Evolutionary conservation across 805 yeast genomes (phyloP).

Genomic region (Ogataea kodamae): DNA sequence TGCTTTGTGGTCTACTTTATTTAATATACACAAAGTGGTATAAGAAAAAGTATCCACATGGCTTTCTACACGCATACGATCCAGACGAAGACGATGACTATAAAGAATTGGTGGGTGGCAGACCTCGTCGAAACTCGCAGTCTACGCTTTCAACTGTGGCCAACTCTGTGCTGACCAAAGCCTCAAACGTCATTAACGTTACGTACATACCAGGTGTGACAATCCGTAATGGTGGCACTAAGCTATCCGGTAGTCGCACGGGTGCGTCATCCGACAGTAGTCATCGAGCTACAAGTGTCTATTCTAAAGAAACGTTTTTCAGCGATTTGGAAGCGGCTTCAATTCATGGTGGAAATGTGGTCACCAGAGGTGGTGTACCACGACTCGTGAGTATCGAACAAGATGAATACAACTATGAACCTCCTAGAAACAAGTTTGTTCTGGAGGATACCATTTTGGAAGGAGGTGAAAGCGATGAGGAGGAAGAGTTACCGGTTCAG

Average conservation of each 20-base stretch:
- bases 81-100: slow-evolving; percentile 25
- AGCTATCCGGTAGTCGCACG: slow-evolving; percentile 12
- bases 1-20: slow-evolving; percentile 36
- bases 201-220: slow-evolving; percentile 95
- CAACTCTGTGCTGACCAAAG: slow-evolving; percentile 68
- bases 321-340: slow-evolving; percentile 34
- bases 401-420: slow-evolving; percentile 26
- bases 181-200: slow-evolving; percentile 84
- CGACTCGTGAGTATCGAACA: slow-evolving; percentile 26
- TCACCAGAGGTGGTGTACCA: slow-evolving; percentile 28
- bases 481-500: slow-evolving; percentile 11
- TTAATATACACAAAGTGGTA: slow-evolving; percentile 43
- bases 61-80: slow-evolving; percentile 30
- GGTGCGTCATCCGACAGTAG: slow-evolving; percentile 19
- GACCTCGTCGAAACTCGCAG: slow-evolving; percentile 23
- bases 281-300: slow-evolving; percentile 26
- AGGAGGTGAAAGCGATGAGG: slow-evolving; percentile 25
- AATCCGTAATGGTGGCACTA: slow-evolving; percentile 42
- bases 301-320: slow-evolving; percentile 33
- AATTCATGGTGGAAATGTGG: slow-evolving; percentile 32
- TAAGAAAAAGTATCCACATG: slow-evolving; percentile 33
- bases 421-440: slow-evolving; percentile 20
- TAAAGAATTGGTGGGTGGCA: slow-evolving; percentile 17
- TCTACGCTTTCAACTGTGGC: slow-evolving; percentile 40
- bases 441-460: slow-evolving; percentile 18